A percentile compares a stretch with the other conserved stretches of the same genome.
Evolutionary conservation across 2,329 filamentous ascomycete species (phyloP).

Genomic region (Mycosphaerella sp.): DNA sequence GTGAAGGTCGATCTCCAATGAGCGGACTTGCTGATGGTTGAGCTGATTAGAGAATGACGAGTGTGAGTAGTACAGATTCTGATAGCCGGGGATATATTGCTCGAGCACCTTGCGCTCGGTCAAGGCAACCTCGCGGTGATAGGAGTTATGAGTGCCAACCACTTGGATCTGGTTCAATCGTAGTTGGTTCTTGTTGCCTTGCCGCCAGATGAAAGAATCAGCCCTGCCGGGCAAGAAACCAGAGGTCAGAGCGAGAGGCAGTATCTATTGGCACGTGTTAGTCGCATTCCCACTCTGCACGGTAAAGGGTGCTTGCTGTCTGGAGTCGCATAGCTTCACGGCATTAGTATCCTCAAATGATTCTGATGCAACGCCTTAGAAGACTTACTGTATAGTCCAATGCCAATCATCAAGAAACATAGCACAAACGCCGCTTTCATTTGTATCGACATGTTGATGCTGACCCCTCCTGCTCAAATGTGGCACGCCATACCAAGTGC

Average conservation of each 20-base stretch:
- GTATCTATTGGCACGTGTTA: background rate
- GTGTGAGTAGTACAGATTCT: slow-evolving; percentile 47
- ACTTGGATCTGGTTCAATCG: slow-evolving; percentile 51
- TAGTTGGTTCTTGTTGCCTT: slow-evolving; percentile 25
- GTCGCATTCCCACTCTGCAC: background rate
- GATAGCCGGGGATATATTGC: slow-evolving; percentile 34
- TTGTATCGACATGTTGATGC: slow-evolving; percentile 4
- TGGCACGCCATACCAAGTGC: slow-evolving; percentile 4
- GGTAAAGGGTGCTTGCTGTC: background rate
- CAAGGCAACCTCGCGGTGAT: slow-evolving; percentile 44
- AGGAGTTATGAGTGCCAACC: slow-evolving; percentile 49
- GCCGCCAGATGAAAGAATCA: slow-evolving; percentile 1
- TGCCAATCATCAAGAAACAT: slow-evolving; percentile 10
- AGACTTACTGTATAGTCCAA: slow-evolving; percentile 18
- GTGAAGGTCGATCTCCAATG: slow-evolving; percentile 46
- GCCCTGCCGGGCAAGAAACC: slow-evolving; percentile 5
- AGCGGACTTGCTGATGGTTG: slow-evolving; percentile 43
- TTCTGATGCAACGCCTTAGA: background rate
- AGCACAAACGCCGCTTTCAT: slow-evolving; percentile 6
- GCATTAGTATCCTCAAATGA: background rate
- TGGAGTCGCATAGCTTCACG: slow-evolving; percentile 10
- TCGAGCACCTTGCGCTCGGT: slow-evolving; percentile 41
- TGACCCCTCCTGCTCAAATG: slow-evolving; percentile 4
- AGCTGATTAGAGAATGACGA: slow-evolving; percentile 42
- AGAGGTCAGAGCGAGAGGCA: slow-evolving; percentile 3